Conservation (phyloP, 164 flowering plant genomes). For the Stephania cephalantha region DNA sequence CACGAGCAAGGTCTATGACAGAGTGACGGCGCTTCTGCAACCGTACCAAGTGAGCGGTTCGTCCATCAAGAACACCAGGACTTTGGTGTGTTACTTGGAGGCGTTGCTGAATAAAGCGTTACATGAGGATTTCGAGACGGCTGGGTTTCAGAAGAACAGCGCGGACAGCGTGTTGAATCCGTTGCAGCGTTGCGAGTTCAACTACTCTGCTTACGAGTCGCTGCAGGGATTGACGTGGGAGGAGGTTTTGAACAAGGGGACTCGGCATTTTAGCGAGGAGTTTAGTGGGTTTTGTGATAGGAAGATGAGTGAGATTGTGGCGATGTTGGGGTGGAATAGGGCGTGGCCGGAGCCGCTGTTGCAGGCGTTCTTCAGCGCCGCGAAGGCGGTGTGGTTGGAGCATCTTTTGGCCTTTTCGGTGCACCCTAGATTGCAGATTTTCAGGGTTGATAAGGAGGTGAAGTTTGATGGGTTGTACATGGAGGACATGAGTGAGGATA, state of each 20-base stretch:
- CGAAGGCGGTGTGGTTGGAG: constrained; percentile 82
- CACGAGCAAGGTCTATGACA: constrained; percentile 36
- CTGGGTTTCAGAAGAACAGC: constrained; percentile 50
- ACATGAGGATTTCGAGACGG: constrained; percentile 75
- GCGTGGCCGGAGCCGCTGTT: constrained; percentile 88
- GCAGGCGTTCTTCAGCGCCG: constrained; percentile 81
- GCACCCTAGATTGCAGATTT: constrained; percentile 69
- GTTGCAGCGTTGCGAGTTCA: constrained; percentile 49
- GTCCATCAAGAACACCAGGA: constrained; percentile 39
- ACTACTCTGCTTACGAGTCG: constrained; percentile 34
- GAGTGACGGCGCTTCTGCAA: constrained; percentile 47
- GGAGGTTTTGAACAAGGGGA: constrained; percentile 76
- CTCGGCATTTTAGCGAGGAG: constrained; percentile 75
- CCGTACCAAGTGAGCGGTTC: constrained; percentile 59
- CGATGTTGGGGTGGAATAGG: constrained; percentile 76
- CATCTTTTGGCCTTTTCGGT: constrained; percentile 76
- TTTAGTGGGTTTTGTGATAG: constrained; percentile 82
- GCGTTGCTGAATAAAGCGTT: constrained; percentile 65
- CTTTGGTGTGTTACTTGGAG: constrained; percentile 44
- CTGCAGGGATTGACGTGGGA: constrained; percentile 73
- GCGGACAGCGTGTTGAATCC: constrained; percentile 52
- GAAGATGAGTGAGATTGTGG: constrained; percentile 85
- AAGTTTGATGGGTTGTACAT: constrained; percentile 68
- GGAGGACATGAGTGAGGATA: constrained; percentile 82
- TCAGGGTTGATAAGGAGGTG: constrained; percentile 57